Percentiles rank a stretch among this genome's conserved stretches.
Evolutionary conservation across 495 filamentous ascomycete species (phyloP).

Genomic region (Peziza echinospora): DNA sequence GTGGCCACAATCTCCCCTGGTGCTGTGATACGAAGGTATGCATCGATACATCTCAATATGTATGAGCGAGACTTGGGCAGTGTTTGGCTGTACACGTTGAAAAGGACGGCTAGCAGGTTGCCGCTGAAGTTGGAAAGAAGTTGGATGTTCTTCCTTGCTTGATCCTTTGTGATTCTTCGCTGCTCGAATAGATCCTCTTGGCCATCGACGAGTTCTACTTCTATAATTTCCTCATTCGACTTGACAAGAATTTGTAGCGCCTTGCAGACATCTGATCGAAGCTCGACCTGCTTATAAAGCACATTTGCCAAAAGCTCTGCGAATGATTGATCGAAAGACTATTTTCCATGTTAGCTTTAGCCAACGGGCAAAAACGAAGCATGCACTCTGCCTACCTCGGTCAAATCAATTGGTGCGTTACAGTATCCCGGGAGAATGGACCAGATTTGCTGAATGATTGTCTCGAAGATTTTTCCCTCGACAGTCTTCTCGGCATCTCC

Average conservation of each 20-base stretch:
- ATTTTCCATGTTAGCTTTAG: neutral
- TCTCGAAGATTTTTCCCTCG: constrained; percentile 94
- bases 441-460: constrained; percentile 88
- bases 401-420: constrained; percentile 64
- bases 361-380: neutral
- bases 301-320: constrained; percentile 79
- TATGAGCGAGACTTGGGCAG: constrained; percentile 75
- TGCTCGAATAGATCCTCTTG: constrained; percentile 48
- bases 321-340: constrained; percentile 62
- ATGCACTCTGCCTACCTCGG: constrained; percentile 25
- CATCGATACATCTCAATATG: constrained; percentile 81
- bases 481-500: constrained; percentile 63
- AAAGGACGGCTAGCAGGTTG: constrained; percentile 80
- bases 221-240: constrained; percentile 60
- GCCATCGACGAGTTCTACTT: constrained; percentile 29
- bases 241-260: constrained; percentile 71
- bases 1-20: constrained; percentile 59
- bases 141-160: constrained; percentile 53
- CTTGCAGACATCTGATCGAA: constrained; percentile 68
- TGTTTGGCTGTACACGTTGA: constrained; percentile 94
- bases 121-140: constrained; percentile 58
- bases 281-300: constrained; percentile 72
- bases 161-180: constrained; percentile 47
- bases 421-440: constrained; percentile 87
- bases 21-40: constrained; percentile 70